Evolutionary conservation across 495 filamentous ascomycete species (phyloP).

Genomic region (Evansstolkia leycettana): DNA sequence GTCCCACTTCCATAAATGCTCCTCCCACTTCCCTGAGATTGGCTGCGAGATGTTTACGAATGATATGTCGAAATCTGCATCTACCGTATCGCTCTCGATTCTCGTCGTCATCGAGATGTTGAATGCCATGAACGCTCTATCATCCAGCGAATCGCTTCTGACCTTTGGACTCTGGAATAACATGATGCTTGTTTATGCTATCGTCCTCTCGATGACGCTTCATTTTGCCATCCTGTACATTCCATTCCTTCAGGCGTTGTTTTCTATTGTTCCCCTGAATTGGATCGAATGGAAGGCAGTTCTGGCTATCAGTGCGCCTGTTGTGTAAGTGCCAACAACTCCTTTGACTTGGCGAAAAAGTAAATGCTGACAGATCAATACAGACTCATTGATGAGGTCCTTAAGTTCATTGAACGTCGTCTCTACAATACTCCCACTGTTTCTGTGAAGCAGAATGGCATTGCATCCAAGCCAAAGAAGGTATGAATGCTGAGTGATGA

Average conservation of each 20-base stretch:
- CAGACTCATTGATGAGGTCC: slow-evolving; percentile 77
- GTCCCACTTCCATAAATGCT: slow-evolving; percentile 91
- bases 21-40: slow-evolving; percentile 73
- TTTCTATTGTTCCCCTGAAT: slow-evolving; percentile 83
- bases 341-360: too few species aligned
- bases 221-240: slow-evolving; percentile 93
- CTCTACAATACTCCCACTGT: slow-evolving; percentile 25
- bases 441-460: slow-evolving; percentile 19
- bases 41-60: slow-evolving; percentile 92
- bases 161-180: slow-evolving; percentile 94
- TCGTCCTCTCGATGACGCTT: slow-evolving; percentile 85
- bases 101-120: slow-evolving; percentile 99
- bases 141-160: slow-evolving; percentile 85
- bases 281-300: slow-evolving; percentile 92
- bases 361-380: slow-evolving; percentile 3
- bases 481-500: slow-evolving; percentile 18
- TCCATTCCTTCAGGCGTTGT: slow-evolving; percentile 77
- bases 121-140: slow-evolving; percentile 98
- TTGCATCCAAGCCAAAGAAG: slow-evolving; percentile 26
- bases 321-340: slow-evolving; percentile 60
- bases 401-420: slow-evolving; percentile 72
- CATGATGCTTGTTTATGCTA: slow-evolving; percentile 93
- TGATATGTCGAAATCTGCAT: slow-evolving; percentile 80
- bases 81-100: slow-evolving; percentile 85
- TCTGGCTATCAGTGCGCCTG: slow-evolving; percentile 74